Evolutionary conservation across 1,284 basidiomycete genomes (phyloP).

Genomic region (Pholiota adiposa): DNA sequence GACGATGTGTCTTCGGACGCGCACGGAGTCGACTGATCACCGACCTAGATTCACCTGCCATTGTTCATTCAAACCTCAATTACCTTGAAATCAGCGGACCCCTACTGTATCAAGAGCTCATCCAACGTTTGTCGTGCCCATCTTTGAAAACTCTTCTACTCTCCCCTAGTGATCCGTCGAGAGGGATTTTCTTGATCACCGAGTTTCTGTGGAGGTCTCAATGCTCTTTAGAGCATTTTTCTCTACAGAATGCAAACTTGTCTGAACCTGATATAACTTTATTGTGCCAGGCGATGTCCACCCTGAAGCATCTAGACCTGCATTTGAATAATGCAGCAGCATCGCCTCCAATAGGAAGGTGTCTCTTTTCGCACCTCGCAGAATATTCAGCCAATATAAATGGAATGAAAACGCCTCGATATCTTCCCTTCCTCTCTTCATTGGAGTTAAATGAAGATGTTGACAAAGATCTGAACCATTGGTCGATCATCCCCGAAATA

Average conservation of each 20-base stretch:
- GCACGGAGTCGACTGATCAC: background rate
- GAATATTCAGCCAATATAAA: background rate
- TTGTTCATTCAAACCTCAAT: background rate
- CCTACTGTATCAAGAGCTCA: background rate
- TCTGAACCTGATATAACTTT: background rate
- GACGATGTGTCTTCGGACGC: background rate
- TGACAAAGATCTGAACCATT: background rate
- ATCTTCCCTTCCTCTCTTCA: background rate
- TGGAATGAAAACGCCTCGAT: background rate
- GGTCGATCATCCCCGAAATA: background rate
- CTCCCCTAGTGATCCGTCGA: background rate
- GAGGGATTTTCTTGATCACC: background rate
- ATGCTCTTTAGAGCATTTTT: background rate
- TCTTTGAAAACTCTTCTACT: background rate
- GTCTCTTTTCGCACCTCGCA: background rate
- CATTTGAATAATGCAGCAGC: background rate
- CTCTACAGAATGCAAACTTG: background rate
- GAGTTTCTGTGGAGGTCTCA: background rate
- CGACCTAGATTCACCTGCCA: background rate
- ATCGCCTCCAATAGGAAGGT: background rate
- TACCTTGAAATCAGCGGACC: background rate
- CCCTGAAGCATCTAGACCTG: background rate
- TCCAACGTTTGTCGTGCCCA: background rate
- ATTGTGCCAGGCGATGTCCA: background rate
- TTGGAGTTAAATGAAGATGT: background rate